Conservation (phyloP, 805 yeast species). For the Diddensiella santjacobensis region DNA sequence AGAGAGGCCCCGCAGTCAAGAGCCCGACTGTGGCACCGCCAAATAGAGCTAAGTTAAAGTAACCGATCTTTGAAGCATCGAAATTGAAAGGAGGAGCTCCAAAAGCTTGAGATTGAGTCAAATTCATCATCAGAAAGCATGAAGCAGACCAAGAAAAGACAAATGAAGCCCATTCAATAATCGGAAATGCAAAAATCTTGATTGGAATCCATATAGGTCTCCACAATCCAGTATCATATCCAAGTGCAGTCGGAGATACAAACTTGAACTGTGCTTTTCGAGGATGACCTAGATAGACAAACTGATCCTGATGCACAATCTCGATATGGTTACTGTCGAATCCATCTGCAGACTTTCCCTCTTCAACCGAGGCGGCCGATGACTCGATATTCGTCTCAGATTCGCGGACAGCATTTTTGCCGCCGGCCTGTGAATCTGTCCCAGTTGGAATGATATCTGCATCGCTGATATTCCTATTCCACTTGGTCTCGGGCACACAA, state of each 20-base stretch:
- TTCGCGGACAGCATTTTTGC: neutral
- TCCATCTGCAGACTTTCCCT: neutral
- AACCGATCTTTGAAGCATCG: slow-evolving; percentile 9
- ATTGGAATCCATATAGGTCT: slow-evolving; percentile 13
- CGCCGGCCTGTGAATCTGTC: neutral
- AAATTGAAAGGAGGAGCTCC: slow-evolving; percentile 11
- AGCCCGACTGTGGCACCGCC: slow-evolving; percentile 10
- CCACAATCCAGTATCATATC: neutral
- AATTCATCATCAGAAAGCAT: slow-evolving; percentile 6
- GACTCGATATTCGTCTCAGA: neutral
- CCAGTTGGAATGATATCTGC: neutral
- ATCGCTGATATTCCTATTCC: slow-evolving; percentile 6
- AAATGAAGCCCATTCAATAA: slow-evolving; percentile 9
- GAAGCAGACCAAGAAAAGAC: slow-evolving; percentile 7
- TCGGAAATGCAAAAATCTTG: slow-evolving; percentile 7
- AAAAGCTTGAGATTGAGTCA: slow-evolving; percentile 10
- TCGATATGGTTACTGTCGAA: neutral
- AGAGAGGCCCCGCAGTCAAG: slow-evolving; percentile 11
- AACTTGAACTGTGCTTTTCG: slow-evolving; percentile 6
- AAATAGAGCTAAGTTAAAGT: slow-evolving; percentile 9
- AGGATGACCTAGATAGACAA: slow-evolving; percentile 9
- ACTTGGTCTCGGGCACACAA: slow-evolving; percentile 13
- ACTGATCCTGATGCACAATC: slow-evolving; percentile 2
- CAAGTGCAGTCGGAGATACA: neutral
- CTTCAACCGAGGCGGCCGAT: neutral